Conservation (phyloP, 2,329 filamentous ascomycete genomes). For the Coniella vitis region DNA sequence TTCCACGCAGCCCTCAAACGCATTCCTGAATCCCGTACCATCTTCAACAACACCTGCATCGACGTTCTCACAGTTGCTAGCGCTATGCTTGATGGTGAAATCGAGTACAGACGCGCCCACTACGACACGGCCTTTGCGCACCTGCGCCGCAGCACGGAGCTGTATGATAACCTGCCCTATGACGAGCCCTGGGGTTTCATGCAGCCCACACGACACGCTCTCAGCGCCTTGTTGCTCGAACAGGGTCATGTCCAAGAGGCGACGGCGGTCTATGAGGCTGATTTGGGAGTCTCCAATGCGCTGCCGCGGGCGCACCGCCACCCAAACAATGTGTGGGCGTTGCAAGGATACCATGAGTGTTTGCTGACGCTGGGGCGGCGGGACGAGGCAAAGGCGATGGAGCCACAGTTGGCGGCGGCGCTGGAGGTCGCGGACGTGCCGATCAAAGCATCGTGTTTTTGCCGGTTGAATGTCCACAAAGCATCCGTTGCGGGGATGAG, state of each 20-base stretch:
- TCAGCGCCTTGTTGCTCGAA: constrained; percentile 62
- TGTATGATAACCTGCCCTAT: constrained; percentile 59
- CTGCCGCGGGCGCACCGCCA: constrained; percentile 60
- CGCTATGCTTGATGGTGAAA: constrained; percentile 67
- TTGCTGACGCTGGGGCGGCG: constrained; percentile 46
- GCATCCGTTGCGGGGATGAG: too few relatives aligned
- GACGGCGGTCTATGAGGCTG: constrained; percentile 49
- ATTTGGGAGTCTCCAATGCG: constrained; percentile 52
- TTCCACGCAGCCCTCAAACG: constrained; percentile 44
- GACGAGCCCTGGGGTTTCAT: constrained; percentile 78
- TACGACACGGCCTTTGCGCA: constrained; percentile 52
- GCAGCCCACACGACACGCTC: constrained; percentile 66
- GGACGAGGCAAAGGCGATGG: constrained; percentile 29
- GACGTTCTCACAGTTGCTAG: constrained; percentile 57
- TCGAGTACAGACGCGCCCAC: constrained; percentile 60
- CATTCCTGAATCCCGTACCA: constrained; percentile 53
- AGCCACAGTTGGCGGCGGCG: constrained; percentile 43
- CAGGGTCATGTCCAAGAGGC: constrained; percentile 54
- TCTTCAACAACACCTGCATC: constrained; percentile 61
- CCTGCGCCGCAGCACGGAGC: constrained; percentile 48
- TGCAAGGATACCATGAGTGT: constrained; percentile 69
- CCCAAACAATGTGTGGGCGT: constrained; percentile 67
- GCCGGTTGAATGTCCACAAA: constrained; percentile 17
- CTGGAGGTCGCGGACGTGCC: constrained; percentile 52
- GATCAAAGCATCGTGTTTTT: constrained; percentile 53